Evolutionary conservation across 768 basidiomycete species (phyloP).

Genomic region (Mycena vitilis): DNA sequence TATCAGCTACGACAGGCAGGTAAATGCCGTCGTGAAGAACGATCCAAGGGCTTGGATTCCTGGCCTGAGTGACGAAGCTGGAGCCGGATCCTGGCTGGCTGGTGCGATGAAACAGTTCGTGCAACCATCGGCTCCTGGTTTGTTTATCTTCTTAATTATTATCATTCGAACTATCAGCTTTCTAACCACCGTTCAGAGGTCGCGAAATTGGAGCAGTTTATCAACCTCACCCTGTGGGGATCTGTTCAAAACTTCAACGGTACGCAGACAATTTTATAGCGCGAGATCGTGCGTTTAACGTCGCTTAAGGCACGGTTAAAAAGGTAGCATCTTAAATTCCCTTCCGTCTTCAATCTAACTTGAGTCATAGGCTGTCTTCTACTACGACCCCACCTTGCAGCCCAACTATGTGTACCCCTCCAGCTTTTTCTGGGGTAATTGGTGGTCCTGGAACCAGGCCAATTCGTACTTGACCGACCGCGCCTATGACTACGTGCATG

Average conservation of each 20-base stretch:
- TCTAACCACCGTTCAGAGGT: conserved; percentile 50
- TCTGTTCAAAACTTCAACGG: conserved; percentile 64
- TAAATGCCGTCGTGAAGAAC: conserved; percentile 60
- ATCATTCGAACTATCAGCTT: not conserved
- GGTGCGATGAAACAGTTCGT: conserved; percentile 67
- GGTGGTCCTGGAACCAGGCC: conserved; percentile 69
- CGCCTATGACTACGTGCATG: conserved; percentile 66
- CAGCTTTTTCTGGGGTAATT: conserved; percentile 61
- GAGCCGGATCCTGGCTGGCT: conserved; percentile 68
- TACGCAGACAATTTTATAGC: conserved; percentile 26
- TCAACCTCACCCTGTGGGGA: conserved; percentile 59
- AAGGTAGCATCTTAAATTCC: conserved; percentile 48
- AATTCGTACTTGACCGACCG: conserved; percentile 60
- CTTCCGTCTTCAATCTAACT: not conserved
- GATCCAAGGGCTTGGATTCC: conserved; percentile 70
- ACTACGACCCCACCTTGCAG: conserved; percentile 58
- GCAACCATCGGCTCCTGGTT: conserved; percentile 57
- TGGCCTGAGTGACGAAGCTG: conserved; percentile 71
- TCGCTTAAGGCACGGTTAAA: conserved; percentile 58
- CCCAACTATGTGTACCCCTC: conserved; percentile 62
- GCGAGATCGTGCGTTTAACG: not conserved
- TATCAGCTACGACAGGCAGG: conserved; percentile 58
- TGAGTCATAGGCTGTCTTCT: conserved; percentile 57
- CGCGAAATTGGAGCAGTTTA: conserved; percentile 61
- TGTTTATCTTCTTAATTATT: no score